Evolutionary conservation across 352 stramenopile genomes (phyloP), one percentile per base, ranked within the genome.

Genomic region (Phytophthora crassamura): DNA sequence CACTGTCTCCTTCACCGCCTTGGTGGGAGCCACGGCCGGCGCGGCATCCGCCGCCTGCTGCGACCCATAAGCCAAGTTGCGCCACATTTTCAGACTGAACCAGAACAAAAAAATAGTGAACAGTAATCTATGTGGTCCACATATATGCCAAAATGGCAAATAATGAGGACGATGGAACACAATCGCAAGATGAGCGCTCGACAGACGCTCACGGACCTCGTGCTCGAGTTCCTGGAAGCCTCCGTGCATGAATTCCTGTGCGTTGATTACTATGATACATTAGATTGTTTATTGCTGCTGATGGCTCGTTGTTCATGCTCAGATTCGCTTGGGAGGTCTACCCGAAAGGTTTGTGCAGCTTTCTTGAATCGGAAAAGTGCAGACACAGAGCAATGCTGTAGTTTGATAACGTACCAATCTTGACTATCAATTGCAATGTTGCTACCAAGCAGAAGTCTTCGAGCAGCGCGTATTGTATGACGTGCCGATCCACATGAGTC

Each of bases 51-150:
- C 81, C 50, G 58, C 85, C 42, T 89, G 77, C 69, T 93, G 82
- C 47, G 85, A 93, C 46, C 85, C 85, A 64, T 93, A 93, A 42
- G 85, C 85, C 63, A 93, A 83, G 78, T 93, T 91, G 0, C 82
- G 72, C 85, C 85, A 93, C 78, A 77, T 77, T 77, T 11, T 68
- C 9, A 43, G 41, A 41, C 12, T 51, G 30, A 71, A 79, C 76
- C 25, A 30, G 25, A 6, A 30, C 25, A 4, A 5, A 30, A 30
- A 30, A 30, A 30, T 30, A 6, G 25, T n/a, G n/a, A n/a, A n/a
- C n/a, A n/a, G 6, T 30, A 30, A 30, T 28, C 22, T 4, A 30
- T 30, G 25, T 30, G 25, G 25, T 30, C 25, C 25, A 30, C 25
- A 5, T 30, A 6, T 30, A 3, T 5, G 0, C 4, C 20, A 22